Evolutionary conservation across 225 moss, liverwort and hornwort species (phyloP).

Genomic region (Physcomitrellopsis africana): DNA sequence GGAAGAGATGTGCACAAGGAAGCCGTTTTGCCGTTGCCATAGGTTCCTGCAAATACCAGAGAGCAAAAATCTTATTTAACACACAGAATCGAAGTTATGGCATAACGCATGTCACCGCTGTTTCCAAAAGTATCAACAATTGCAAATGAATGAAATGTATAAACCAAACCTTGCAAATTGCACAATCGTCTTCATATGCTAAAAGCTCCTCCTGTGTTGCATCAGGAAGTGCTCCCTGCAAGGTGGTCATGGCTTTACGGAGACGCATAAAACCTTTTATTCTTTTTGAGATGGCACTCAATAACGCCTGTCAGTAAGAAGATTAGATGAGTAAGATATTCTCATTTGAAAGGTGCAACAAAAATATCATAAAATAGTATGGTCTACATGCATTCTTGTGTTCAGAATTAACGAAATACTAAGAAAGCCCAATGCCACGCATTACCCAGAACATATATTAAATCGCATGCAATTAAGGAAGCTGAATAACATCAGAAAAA

Average conservation of each 20-base stretch:
- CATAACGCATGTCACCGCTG: no score
- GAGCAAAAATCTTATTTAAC: not conserved
- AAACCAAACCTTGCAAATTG: conserved; percentile 66
- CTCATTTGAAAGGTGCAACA: not conserved
- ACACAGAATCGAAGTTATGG: no score
- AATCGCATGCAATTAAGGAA: not conserved
- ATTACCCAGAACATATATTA: not conserved
- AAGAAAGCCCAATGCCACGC: conserved; percentile 2
- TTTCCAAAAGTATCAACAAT: not conserved
- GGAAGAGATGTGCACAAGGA: conserved; percentile 74
- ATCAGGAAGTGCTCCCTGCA: conserved; percentile 78
- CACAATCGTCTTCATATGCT: conserved; percentile 77
- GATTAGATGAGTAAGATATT: not conserved
- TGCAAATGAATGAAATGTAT: not conserved
- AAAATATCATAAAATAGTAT: not conserved
- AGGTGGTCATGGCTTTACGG: conserved; percentile 66
- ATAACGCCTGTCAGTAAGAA: conserved; percentile 22
- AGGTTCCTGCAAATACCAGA: conserved; percentile 58
- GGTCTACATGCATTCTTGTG: not conserved
- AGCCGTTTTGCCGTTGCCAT: conserved; percentile 77
- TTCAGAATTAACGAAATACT: conserved; percentile 37
- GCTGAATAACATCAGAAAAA: not conserved
- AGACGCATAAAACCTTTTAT: conserved; percentile 74
- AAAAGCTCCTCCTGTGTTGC: conserved; percentile 68
- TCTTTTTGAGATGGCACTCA: conserved; percentile 74